Evolutionary conservation across 192 early-diverging fungal genomes (phyloP).

Genomic region (Rhizophagus clarus): DNA sequence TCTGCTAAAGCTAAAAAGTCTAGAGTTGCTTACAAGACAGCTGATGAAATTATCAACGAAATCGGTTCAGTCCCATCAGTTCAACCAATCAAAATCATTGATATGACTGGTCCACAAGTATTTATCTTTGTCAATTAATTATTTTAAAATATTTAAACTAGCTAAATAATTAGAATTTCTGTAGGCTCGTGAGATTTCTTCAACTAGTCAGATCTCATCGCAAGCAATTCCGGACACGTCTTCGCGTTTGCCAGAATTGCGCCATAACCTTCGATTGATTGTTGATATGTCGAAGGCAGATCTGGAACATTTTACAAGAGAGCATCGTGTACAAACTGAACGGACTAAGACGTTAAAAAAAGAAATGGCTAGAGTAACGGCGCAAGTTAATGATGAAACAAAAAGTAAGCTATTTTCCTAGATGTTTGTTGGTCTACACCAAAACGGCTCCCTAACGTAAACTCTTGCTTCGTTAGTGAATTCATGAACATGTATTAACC

Average conservation of each 20-base stretch:
- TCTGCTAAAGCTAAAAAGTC: constrained; percentile 32
- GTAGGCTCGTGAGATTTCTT: constrained; percentile 50
- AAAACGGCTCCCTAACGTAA: too few relatives aligned
- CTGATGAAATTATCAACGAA: constrained; percentile 69
- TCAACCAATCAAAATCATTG: constrained; percentile 71
- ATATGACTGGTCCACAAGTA: constrained; percentile 79
- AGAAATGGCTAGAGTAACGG: constrained; percentile 44
- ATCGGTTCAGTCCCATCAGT: constrained; percentile 42
- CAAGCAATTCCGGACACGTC: constrained; percentile 51
- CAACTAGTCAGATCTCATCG: constrained; percentile 52
- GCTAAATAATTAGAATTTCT: neutral
- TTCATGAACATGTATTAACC: neutral
- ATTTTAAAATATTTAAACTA: too few relatives aligned
- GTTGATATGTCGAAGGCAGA: constrained; percentile 72
- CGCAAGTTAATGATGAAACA: constrained; percentile 42
- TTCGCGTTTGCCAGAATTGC: constrained; percentile 70
- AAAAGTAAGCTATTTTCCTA: constrained; percentile 13
- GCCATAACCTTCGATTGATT: constrained; percentile 75
- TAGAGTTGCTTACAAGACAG: constrained; percentile 73
- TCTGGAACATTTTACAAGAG: constrained; percentile 62
- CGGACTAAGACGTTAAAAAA: constrained; percentile 43
- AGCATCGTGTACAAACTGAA: constrained; percentile 54
- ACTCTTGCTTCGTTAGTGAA: too few relatives aligned
- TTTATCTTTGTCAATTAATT: constrained; percentile 11
- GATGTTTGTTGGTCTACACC: too few relatives aligned